Evolutionary conservation across 176 grass and related monocot genomes (phyloP).

Genomic region (Otatea glauca): DNA sequence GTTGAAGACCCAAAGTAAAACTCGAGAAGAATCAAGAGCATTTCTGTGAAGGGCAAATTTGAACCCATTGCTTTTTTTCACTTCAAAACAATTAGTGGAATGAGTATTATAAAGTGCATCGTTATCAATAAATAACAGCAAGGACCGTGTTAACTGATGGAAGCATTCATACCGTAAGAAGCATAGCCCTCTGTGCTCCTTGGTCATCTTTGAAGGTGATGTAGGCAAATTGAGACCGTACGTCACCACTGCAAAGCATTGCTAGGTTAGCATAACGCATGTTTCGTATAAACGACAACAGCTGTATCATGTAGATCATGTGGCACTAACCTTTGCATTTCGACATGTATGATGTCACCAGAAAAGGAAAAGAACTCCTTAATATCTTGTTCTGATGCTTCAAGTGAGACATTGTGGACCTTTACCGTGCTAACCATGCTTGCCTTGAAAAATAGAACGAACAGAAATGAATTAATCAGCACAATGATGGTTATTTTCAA

Average conservation of each 20-base stretch:
- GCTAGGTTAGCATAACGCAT: constrained; percentile 20
- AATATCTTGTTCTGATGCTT: constrained; percentile 65
- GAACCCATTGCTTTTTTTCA: not conserved
- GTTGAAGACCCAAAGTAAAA: not conserved
- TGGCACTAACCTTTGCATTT: constrained; percentile 65
- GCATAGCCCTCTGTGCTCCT: constrained; percentile 81
- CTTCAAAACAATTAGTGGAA: not conserved
- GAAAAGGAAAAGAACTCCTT: constrained; percentile 81
- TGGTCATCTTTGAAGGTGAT: constrained; percentile 74
- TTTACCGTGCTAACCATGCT: constrained; percentile 64
- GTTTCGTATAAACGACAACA: constrained; percentile 11
- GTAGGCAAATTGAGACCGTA: constrained; percentile 74
- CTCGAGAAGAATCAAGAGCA: not conserved
- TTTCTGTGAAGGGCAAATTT: not conserved
- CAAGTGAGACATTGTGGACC: constrained; percentile 75
- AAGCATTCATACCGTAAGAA: constrained; percentile 70
- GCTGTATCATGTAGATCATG: constrained; percentile 15
- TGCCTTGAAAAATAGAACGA: constrained; percentile 34
- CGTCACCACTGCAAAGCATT: constrained; percentile 62
- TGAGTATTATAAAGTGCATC: not conserved
- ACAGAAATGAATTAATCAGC: not conserved
- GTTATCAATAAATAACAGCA: not conserved
- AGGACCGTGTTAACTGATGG: not conserved
- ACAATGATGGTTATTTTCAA: not conserved
- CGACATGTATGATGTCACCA: constrained; percentile 64